Evolutionary conservation across 768 basidiomycete species (phyloP).

Genomic region (Nevesoporus exiguus): DNA sequence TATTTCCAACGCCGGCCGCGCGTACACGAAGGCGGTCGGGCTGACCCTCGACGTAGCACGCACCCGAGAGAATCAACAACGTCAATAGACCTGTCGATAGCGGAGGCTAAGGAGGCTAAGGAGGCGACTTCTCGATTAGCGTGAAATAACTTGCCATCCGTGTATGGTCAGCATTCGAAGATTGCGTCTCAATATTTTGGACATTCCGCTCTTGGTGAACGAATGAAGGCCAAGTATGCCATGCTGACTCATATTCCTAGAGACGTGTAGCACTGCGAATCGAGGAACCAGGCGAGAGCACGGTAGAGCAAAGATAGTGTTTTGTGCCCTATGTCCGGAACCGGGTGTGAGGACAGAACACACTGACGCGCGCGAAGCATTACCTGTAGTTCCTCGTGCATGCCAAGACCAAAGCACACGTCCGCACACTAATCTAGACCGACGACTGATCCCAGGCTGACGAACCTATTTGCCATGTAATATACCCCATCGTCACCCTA

Average conservation of each 20-base stretch:
- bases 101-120: slow-evolving; percentile 84
- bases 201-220: slow-evolving; percentile 77
- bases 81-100: slow-evolving; percentile 93
- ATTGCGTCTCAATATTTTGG: slow-evolving; percentile 77
- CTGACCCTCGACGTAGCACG: slow-evolving; percentile 97
- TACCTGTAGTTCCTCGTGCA: slow-evolving; percentile 91
- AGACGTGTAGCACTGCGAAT: slow-evolving; percentile 71
- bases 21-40: slow-evolving; percentile 81
- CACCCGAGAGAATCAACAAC: slow-evolving; percentile 83
- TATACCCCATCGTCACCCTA: slow-evolving; percentile 91
- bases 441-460: slow-evolving; percentile 87
- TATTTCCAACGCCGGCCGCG: slow-evolving; percentile 37
- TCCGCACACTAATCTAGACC: slow-evolving; percentile 95
- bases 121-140: slow-evolving; percentile 83
- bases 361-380: slow-evolving; percentile 20
- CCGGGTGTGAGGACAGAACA: slow-evolving; percentile 2
- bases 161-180: slow-evolving; percentile 69
- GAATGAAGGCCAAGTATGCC: slow-evolving; percentile 79
- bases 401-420: slow-evolving; percentile 86
- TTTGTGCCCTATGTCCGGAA: slow-evolving; percentile 67
- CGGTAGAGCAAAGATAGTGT: slow-evolving; percentile 88
- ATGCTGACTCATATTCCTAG: slow-evolving; percentile 88
- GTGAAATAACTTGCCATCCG: slow-evolving; percentile 58
- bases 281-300: slow-evolving; percentile 68
- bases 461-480: slow-evolving; percentile 90